phyloP scores from a whole-genome alignment of 352 stramenopile species.

The Thalassiosira exigua region DNA sequence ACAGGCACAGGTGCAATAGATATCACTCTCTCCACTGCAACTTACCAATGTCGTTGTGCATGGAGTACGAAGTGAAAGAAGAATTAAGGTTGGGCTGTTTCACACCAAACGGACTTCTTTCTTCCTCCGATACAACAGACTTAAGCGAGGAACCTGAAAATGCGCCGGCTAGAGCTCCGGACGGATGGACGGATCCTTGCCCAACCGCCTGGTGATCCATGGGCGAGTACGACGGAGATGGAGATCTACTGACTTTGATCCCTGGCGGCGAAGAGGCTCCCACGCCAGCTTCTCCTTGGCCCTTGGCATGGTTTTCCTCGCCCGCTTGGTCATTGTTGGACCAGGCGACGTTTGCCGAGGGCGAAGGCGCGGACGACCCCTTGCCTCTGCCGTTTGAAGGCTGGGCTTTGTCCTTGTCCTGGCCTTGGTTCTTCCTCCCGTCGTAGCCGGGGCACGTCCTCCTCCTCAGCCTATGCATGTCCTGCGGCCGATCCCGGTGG shows the following conservation, averaged over 20 bases:
- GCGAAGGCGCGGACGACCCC: too few species aligned
- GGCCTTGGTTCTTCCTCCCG: constrained; percentile 68
- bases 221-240: constrained; percentile 34
- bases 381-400: too few species aligned
- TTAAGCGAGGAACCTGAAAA: too few species aligned
- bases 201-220: constrained; percentile 18
- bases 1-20: too few species aligned
- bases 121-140: constrained; percentile 37
- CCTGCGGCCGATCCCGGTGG: constrained; percentile 76
- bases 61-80: too few species aligned
- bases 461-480: constrained; percentile 72
- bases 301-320: too few species aligned
- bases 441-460: constrained; percentile 79
- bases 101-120: too few species aligned
- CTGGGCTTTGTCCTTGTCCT: background rate
- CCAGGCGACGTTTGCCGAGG: constrained; percentile 3
- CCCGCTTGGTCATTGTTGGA: constrained; percentile 14
- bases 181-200: constrained; percentile 26
- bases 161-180: too few species aligned
- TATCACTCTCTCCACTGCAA: too few species aligned
- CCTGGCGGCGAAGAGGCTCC: constrained; percentile 1
- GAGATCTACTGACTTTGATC: constrained; percentile 51
- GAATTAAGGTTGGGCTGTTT: too few species aligned
- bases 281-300: background rate
- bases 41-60: too few species aligned